A percentile compares a stretch with the other conserved stretches of the same genome.
Evolutionary conservation across 495 filamentous ascomycete genomes (phyloP).

Genomic region (Sphaerosporella brunnea): DNA sequence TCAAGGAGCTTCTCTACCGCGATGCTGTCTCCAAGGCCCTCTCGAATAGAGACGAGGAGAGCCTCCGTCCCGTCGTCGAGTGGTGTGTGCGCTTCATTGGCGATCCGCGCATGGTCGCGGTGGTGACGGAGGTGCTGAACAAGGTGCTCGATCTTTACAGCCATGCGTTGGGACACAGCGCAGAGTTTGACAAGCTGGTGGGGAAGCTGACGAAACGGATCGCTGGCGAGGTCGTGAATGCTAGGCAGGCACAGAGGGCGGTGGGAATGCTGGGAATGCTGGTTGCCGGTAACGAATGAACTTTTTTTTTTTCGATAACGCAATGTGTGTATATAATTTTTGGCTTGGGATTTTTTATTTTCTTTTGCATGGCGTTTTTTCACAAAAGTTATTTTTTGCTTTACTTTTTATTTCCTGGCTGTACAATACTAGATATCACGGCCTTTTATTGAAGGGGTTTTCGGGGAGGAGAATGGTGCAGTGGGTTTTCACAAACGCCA

Average conservation of each 20-base stretch:
- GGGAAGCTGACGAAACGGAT: slow-evolving; percentile 48
- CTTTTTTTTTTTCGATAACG: not conserved
- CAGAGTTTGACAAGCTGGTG: slow-evolving; percentile 51
- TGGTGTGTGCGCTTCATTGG: slow-evolving; percentile 67
- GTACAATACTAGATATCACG: too few species aligned
- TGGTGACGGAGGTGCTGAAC: slow-evolving; percentile 51
- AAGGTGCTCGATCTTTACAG: slow-evolving; percentile 52
- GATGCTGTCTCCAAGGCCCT: slow-evolving; percentile 71
- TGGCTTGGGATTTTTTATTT: too few species aligned
- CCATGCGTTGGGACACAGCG: slow-evolving; percentile 54
- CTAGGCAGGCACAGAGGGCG: slow-evolving; percentile 58
- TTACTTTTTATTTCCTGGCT: too few species aligned
- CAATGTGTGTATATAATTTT: slow-evolving; percentile 6
- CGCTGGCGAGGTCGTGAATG: slow-evolving; percentile 56
- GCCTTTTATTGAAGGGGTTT: too few species aligned
- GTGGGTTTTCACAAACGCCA: too few species aligned
- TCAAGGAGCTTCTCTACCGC: slow-evolving; percentile 72
- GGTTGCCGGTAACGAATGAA: slow-evolving; percentile 27
- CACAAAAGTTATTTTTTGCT: slow-evolving; percentile 10
- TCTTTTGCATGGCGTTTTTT: not conserved
- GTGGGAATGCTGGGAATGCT: slow-evolving; percentile 75
- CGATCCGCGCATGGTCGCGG: slow-evolving; percentile 56
- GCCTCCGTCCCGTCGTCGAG: slow-evolving; percentile 59
- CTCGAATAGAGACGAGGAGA: slow-evolving; percentile 61
- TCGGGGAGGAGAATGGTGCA: too few species aligned